These are phyloP conservation scores for Myxozyma kluyveri DNA, from an alignment of 805 yeast genomes.

Conservation along the genomic window DNA sequence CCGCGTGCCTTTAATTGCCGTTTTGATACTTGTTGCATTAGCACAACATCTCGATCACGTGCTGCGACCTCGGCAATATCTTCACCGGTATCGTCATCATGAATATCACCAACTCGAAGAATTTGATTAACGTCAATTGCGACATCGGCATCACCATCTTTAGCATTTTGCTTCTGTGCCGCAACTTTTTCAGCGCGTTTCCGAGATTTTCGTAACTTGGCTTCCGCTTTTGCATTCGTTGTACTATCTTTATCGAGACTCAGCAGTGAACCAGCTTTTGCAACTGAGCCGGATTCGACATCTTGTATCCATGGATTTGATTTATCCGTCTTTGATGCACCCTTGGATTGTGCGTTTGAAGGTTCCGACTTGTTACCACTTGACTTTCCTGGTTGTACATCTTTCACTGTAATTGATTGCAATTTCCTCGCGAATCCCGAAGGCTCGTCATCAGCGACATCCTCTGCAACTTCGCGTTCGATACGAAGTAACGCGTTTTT, in stretches of 20 bases:
- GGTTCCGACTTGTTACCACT: not conserved
- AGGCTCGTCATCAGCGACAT: slow-evolving; percentile 21
- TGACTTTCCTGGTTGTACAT: not conserved
- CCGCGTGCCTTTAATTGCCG: slow-evolving; percentile 1
- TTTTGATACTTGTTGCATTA: slow-evolving; percentile 35
- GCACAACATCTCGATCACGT: slow-evolving; percentile 8
- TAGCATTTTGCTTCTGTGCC: slow-evolving; percentile 29
- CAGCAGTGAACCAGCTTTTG: slow-evolving; percentile 48
- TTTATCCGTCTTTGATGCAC: not conserved
- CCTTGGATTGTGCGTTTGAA: slow-evolving; percentile 6
- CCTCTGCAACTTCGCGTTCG: slow-evolving; percentile 18
- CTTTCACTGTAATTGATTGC: not conserved
- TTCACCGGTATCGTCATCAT: slow-evolving; percentile 47
- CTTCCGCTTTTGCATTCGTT: slow-evolving; percentile 44
- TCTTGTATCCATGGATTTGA: slow-evolving; percentile 40
- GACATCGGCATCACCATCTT: slow-evolving; percentile 22
- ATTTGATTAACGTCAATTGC: slow-evolving; percentile 46
- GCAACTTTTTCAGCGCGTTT: slow-evolving; percentile 38
- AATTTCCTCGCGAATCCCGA: slow-evolving; percentile 9
- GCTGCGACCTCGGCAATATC: slow-evolving; percentile 44
- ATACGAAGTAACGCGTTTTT: slow-evolving; percentile 32
- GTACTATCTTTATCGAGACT: slow-evolving; percentile 53
- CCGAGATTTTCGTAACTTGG: slow-evolving; percentile 27
- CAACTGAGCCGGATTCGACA: slow-evolving; percentile 43
- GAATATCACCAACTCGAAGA: slow-evolving; percentile 52